Conservation (phyloP, 2,329 filamentous ascomycete species). For the Fusarium sp. region DNA sequence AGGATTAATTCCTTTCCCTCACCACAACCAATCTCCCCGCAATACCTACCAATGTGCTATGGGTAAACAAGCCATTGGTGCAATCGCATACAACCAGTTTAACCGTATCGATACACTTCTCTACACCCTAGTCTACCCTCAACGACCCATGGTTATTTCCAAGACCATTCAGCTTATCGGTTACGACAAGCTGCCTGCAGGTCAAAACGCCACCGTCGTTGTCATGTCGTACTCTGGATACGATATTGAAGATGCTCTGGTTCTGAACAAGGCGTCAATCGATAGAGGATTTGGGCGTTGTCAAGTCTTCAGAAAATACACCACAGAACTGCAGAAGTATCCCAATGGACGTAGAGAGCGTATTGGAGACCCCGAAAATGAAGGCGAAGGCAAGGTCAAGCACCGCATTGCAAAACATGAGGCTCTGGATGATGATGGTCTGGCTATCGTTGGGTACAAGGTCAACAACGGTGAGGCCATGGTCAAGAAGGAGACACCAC, state of each 20-base stretch:
- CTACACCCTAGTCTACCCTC: constrained; percentile 97
- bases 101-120: constrained; percentile 95
- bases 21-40: constrained; percentile 98
- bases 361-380: constrained; percentile 70
- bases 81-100: constrained; percentile 98
- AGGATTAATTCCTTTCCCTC: constrained; percentile 95
- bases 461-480: constrained; percentile 86
- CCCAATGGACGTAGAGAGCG: constrained; percentile 82
- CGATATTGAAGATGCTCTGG: constrained; percentile 98
- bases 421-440: constrained; percentile 85
- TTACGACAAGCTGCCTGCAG: constrained; percentile 96
- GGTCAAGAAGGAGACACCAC: constrained; percentile 89
- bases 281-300: constrained; percentile 97
- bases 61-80: constrained; percentile 99
- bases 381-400: constrained; percentile 73
- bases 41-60: constrained; percentile 99
- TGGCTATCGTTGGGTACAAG: constrained; percentile 88
- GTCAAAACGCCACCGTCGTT: constrained; percentile 96
- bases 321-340: constrained; percentile 88
- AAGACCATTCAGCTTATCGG: constrained; percentile 97
- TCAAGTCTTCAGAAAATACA: constrained; percentile 97
- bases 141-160: constrained; percentile 97
- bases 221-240: constrained; percentile 99
- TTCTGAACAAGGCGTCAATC: constrained; percentile 95
- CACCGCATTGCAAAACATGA: constrained; percentile 77